phyloP scores from a whole-genome alignment of 495 filamentous ascomycete species.

The Penicillium mononematosum region DNA sequence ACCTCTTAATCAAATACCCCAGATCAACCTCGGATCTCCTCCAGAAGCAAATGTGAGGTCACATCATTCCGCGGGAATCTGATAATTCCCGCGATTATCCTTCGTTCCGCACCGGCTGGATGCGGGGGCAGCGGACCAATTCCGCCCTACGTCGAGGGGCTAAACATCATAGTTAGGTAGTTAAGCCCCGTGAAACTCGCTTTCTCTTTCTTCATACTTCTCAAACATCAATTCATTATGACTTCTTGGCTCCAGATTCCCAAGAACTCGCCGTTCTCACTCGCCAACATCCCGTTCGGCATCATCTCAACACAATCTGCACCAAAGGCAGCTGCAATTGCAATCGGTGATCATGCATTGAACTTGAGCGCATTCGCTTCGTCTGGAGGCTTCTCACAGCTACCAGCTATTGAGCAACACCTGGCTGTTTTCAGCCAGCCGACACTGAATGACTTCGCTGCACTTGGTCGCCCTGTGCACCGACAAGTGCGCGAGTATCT shows the following conservation, averaged over 20 bases:
- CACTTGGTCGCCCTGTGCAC: constrained; percentile 69
- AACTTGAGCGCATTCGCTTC: constrained; percentile 68
- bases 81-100: constrained; percentile 22
- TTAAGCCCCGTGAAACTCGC: background rate
- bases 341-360: constrained; percentile 74
- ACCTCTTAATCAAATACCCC: background rate
- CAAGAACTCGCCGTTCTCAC: constrained; percentile 69
- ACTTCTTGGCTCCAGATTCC: constrained; percentile 67
- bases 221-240: constrained; percentile 39
- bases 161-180: constrained; percentile 14
- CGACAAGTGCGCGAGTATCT: constrained; percentile 70
- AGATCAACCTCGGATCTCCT: background rate
- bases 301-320: constrained; percentile 64
- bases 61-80: constrained; percentile 3
- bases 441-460: constrained; percentile 80
- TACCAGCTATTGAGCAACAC: constrained; percentile 58
- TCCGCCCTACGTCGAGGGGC: constrained; percentile 25
- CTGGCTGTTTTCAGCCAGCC: constrained; percentile 63
- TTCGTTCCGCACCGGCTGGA: constrained; percentile 25
- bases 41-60: background rate
- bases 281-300: constrained; percentile 91
- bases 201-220: constrained; percentile 9
- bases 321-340: constrained; percentile 65
- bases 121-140: constrained; percentile 32
- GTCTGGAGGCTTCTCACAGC: constrained; percentile 57